Evolutionary conservation across 768 basidiomycete species (phyloP).

Genomic region (Myochromella boudieri): DNA sequence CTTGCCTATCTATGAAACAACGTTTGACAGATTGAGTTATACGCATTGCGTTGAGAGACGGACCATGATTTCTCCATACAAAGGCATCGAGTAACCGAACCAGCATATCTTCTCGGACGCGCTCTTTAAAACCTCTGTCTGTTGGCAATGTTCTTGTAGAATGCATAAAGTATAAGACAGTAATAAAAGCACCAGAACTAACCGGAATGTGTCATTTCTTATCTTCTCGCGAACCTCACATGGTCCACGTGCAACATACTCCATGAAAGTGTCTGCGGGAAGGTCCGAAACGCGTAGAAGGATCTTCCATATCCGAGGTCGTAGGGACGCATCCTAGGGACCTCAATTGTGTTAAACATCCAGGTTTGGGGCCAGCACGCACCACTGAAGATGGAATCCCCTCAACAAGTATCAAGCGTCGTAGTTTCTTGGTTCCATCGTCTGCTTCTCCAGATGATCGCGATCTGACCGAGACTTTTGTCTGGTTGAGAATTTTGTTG

Average conservation of each 20-base stretch:
- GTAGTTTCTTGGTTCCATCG: constrained; percentile 82
- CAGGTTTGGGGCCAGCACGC: constrained; percentile 26
- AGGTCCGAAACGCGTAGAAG: constrained; percentile 80
- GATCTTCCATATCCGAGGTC: constrained; percentile 94
- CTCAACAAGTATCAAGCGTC: constrained; percentile 87
- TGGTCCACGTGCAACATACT: constrained; percentile 80
- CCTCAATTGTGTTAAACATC: neutral
- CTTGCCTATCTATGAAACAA: constrained; percentile 60
- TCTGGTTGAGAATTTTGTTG: constrained; percentile 75
- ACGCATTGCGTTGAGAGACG: constrained; percentile 3
- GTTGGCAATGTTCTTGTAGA: constrained; percentile 81
- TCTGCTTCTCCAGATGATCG: constrained; percentile 61
- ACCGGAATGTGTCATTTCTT: constrained; percentile 96
- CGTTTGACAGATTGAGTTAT: neutral
- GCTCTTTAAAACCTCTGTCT: constrained; percentile 96
- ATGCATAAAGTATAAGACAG: constrained; percentile 1
- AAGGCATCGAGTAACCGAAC: constrained; percentile 96
- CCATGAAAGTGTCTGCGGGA: constrained; percentile 70
- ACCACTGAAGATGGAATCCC: constrained; percentile 82
- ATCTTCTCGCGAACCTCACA: constrained; percentile 91
- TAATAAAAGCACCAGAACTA: constrained; percentile 9
- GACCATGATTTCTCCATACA: constrained; percentile 93
- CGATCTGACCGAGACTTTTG: constrained; percentile 63
- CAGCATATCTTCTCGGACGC: constrained; percentile 95
- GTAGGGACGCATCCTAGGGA: constrained; percentile 68